Base-by-base conservation (phyloP, 176 grass and related monocot genomes). In the Carex parvula region DNA sequence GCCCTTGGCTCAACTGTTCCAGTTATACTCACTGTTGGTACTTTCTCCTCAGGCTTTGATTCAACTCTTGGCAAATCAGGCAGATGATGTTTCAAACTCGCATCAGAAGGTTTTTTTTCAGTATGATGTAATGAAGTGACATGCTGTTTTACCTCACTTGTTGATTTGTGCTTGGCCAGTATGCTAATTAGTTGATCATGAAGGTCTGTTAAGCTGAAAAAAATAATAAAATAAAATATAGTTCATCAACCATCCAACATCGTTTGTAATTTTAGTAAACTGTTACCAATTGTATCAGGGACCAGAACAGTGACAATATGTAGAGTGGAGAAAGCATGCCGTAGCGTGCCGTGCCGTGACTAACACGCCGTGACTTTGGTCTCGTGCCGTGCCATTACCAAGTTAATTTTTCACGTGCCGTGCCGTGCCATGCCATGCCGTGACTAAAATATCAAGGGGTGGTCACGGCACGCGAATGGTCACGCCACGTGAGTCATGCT, bases 201-300 rank as follows among this genome's bases (percentile, higher is more conserved):
- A 85, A 98, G 90, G 80, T 98, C 92, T 84, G 95, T 98, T 89
- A 98, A 98, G 85, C 95, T 98, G 88, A 84, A 95, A 85, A 37
- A 54, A 79, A 52, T 88, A 86, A 57, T 85, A 82, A 84, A 70
- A 44, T 44, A 44, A 44, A 44, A 44, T 70, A 86, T 46, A 73
- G 21, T 58, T 60, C 68, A 86, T 67, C 72, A 21, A 57, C 39
- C n/a, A n/a, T 70, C 37, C 18, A 71, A 55, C 46, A 76, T 4
- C 66, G 55, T 8, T 76, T 30, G 13, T 16, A 76, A 55, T 54
- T 32, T 26, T 53, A 76, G 12, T 76, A 70, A 70, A 68, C 12
- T 8, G 16, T 70, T 70, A 39, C 24, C 66, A n/a, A 6, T 70
- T 41, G 46, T 32, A 32, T 56, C 72, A 16, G 48, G 48, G 46